Percentiles rank a stretch among this genome's conserved stretches.
These are phyloP conservation scores for Baorangia bicolor DNA, from an alignment of 768 basidiomycete genomes.

Conservation along the genomic window DNA sequence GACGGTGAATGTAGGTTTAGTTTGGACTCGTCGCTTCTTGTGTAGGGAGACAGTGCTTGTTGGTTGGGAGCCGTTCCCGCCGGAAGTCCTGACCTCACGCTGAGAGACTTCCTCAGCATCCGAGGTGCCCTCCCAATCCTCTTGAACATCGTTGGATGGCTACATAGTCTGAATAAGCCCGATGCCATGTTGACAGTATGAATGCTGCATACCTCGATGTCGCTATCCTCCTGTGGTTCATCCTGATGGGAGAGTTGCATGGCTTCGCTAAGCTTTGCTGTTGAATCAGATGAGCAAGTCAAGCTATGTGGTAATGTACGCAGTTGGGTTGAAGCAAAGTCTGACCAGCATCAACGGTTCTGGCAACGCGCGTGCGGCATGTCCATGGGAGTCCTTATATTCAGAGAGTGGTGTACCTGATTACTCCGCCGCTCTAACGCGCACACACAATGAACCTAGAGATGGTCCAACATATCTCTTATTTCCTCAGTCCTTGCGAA, in stretches of 20 bases:
- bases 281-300: neutral
- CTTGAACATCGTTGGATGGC: slow-evolving; percentile 5
- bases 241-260: slow-evolving; percentile 17
- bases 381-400: neutral
- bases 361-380: neutral
- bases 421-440: neutral
- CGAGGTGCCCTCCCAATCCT: slow-evolving; percentile 41
- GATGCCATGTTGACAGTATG: neutral
- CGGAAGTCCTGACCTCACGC: slow-evolving; percentile 2
- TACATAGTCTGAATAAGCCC: neutral
- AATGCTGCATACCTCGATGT: slow-evolving; percentile 9
- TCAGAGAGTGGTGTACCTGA: no score
- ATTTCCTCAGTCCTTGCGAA: neutral
- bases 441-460: neutral
- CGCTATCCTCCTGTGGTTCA: neutral
- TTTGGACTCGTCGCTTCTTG: no score
- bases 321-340: neutral
- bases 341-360: no score
- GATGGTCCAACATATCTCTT: neutral
- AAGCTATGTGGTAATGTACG: no score
- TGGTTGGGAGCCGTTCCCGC: slow-evolving; percentile 6
- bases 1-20: slow-evolving; percentile 26
- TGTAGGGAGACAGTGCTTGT: slow-evolving; percentile 20
- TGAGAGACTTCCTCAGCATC: no score
- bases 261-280: neutral